Conservation (phyloP, 2,329 filamentous ascomycete species). For the Botrytis sinoallii region DNA sequence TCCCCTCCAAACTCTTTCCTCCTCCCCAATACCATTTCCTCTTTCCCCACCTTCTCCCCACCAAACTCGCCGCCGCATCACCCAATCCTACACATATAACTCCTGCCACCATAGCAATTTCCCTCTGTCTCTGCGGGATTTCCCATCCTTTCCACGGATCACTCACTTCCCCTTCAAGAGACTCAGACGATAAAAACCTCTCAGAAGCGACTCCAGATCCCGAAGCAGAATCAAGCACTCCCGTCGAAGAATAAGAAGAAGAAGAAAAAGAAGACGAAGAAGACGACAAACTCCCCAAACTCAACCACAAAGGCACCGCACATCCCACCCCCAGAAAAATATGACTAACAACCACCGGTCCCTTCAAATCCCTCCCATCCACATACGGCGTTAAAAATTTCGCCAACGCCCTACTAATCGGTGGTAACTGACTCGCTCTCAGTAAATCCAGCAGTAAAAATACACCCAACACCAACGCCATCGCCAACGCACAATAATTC, state of each 20-base stretch:
- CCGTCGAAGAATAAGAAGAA: background rate
- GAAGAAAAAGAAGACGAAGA: background rate
- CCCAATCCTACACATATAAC: constrained; percentile 94
- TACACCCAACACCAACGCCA: constrained; percentile 74
- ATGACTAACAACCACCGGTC: constrained; percentile 91
- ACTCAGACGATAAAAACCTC: background rate
- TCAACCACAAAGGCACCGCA: constrained; percentile 90
- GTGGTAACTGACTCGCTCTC: constrained; percentile 85
- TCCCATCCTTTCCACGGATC: constrained; percentile 71
- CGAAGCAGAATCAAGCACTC: constrained; percentile 37
- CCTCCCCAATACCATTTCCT: constrained; percentile 96
- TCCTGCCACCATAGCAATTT: constrained; percentile 87
- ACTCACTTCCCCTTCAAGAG: constrained; percentile 38
- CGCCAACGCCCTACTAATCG: constrained; percentile 80
- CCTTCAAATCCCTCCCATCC: constrained; percentile 86
- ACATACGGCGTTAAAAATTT: constrained; percentile 89
- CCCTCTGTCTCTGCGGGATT: constrained; percentile 61
- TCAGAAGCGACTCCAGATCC: background rate
- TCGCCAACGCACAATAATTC: constrained; percentile 72
- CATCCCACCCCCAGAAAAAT: constrained; percentile 95
- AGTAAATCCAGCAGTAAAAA: constrained; percentile 89
- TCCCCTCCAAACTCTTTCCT: constrained; percentile 91
- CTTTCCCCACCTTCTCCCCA: constrained; percentile 81
- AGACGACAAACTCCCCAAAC: constrained; percentile 64
- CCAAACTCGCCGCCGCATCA: constrained; percentile 86